Evolutionary conservation across 257 asterid genomes (phyloP).

Genomic region (Solanum rostratum): DNA sequence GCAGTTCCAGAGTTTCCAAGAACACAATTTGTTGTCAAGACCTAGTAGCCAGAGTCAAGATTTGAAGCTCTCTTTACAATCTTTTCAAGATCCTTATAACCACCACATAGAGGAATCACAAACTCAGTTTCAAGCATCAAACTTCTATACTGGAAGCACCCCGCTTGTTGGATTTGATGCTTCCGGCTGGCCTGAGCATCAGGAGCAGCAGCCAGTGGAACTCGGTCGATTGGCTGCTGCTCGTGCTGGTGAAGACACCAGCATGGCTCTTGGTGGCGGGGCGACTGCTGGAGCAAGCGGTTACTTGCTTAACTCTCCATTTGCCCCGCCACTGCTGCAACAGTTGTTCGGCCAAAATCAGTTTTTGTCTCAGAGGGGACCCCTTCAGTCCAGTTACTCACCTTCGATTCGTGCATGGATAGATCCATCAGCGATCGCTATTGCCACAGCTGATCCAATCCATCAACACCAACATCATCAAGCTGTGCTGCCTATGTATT

Average conservation of each 20-base stretch:
- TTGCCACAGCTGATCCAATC: conserved; percentile 40
- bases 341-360: conserved; percentile 60
- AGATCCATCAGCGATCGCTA: conserved; percentile 48
- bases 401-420: conserved; percentile 97
- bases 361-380: conserved; percentile 92
- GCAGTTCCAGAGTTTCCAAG: conserved; percentile 56
- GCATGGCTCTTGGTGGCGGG: conserved; percentile 4
- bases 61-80: conserved; percentile 71
- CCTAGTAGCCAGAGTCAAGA: conserved; percentile 51
- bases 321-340: conserved; percentile 44
- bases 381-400: conserved; percentile 99
- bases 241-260: conserved; percentile 36
- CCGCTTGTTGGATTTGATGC: background rate
- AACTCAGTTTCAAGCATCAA: background rate
- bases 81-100: conserved; percentile 59
- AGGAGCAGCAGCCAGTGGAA: conserved; percentile 10
- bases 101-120: background rate
- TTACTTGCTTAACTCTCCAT: conserved; percentile 45
- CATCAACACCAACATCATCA: conserved; percentile 33
- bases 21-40: conserved; percentile 41
- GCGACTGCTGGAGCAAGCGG: conserved; percentile 16
- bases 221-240: conserved; percentile 20
- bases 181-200: conserved; percentile 3
- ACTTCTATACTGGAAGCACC: background rate
- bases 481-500: conserved; percentile 39